These are phyloP conservation scores for Citrullus amarus DNA, from an alignment of 306 rosid genomes.

Conservation along the genomic window DNA sequence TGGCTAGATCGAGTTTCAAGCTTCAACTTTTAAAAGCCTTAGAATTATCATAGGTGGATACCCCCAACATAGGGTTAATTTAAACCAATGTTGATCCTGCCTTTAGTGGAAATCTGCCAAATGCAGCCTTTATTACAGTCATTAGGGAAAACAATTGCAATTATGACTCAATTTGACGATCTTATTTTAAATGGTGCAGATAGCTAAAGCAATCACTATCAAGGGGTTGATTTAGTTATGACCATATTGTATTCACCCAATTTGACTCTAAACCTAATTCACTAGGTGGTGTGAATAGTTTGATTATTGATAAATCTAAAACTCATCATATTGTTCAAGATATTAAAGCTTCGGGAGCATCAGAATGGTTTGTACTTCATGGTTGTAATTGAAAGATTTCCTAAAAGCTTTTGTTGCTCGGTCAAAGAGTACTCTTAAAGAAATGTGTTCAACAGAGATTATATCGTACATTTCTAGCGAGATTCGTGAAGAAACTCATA, in stretches of 20 bases:
- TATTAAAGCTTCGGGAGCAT: not conserved
- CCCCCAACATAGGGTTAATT: not conserved
- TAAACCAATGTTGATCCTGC: not conserved
- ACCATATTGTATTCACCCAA: not conserved
- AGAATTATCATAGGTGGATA: not conserved
- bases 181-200: not conserved
- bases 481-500: not conserved
- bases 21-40: not conserved
- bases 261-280: not conserved
- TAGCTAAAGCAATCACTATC: not conserved
- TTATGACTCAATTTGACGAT: not conserved
- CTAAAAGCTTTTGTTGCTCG: not conserved
- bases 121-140: not conserved
- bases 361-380: not conserved
- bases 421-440: not conserved
- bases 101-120: not conserved
- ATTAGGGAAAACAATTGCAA: not conserved
- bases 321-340: not conserved
- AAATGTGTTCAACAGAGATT: not conserved
- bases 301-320: not conserved
- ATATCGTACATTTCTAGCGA: not conserved
- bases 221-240: not conserved
- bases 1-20: not conserved
- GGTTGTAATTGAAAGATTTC: not conserved
- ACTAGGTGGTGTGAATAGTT: not conserved